Evolutionary conservation across 176 grass and related monocot genomes (phyloP), one percentile per base, ranked within the genome.

Genomic region (Zoysia pacifica): DNA sequence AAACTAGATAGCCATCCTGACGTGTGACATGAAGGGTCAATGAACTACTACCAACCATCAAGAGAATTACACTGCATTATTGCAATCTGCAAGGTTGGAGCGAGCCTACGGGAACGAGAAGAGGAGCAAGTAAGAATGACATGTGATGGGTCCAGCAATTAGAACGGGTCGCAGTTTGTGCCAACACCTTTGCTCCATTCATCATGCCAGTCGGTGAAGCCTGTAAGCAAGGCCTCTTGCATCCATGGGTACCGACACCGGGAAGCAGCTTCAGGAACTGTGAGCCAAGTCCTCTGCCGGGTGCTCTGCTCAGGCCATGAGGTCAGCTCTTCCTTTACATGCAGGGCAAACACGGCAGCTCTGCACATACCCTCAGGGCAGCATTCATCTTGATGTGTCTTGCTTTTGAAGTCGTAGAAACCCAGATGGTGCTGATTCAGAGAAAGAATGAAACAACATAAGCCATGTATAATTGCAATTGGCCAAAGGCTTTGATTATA

Each of bases 241-340:
- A 99, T 93, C 97, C 97, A 99, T 63, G 86, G 90, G 76, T 95
- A 90, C 9, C 93, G 84, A 54, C 90, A 99, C 77, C 70, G 86
- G 10, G 88, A 85, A 9, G 69, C 72, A 1, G 97, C 97, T 79
- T 99, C 92, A 8, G 86, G 70, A 62, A 99, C 56, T 1, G 86
- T 91, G 48, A 99, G 76, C 97, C 97, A 99, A 47, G 86, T 83
- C 88, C 97, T 84, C 42, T 74, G 41, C 11, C 97, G 79, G 42
- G 97, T 95, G 86, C 88, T 91, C 79, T 99, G 93, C 75, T 99
- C 97, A 12, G 97, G 97, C 97, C 97, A 99, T 41, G 86, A 90
- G 65, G 53, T n/a, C 15, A 99, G 79, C 69, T 95, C 97, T 79
- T 99, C 96, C 49, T 91, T 93, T 63, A 95, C 96, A 62, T 86